Evolutionary conservation across 495 filamentous ascomycete genomes (phyloP).

Genomic region (Penicilliopsis zonata): DNA sequence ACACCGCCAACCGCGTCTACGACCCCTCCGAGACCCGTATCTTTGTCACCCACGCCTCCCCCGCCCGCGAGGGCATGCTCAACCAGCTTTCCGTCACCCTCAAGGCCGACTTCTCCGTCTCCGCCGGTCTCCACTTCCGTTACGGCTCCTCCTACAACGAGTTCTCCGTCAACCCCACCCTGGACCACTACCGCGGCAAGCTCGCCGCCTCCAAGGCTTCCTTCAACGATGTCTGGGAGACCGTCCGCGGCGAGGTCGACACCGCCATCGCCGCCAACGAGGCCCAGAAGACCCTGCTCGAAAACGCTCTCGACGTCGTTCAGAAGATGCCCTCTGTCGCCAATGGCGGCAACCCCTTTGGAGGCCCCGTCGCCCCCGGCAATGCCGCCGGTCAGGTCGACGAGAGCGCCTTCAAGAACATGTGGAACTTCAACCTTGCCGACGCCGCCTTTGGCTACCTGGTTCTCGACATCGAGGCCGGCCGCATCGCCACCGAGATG

Average conservation of each 20-base stretch:
- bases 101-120: constrained; percentile 97
- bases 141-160: constrained; percentile 99
- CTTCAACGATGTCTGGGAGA: constrained; percentile 99
- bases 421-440: constrained; percentile 99
- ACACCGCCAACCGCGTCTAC: constrained; percentile 96
- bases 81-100: constrained; percentile 97
- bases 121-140: constrained; percentile 94
- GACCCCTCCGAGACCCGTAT: constrained; percentile 97
- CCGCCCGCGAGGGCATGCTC: constrained; percentile 88
- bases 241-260: constrained; percentile 88
- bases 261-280: constrained; percentile 87
- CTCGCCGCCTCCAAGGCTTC: constrained; percentile 98
- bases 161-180: constrained; percentile 94
- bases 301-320: constrained; percentile 82
- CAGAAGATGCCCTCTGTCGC: constrained; percentile 92
- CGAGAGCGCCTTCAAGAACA: constrained; percentile 99
- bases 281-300: constrained; percentile 76
- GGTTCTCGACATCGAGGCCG: constrained; percentile 85
- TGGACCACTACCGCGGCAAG: constrained; percentile 98
- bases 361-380: constrained; percentile 64
- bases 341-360: constrained; percentile 93
- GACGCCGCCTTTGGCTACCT: constrained; percentile 96
- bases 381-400: constrained; percentile 79
- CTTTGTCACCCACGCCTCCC: constrained; percentile 95
- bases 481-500: constrained; percentile 96